phyloP scores from a whole-genome alignment of 176 grass and related monocot genomes.

The Tillandsia leiboldiana region DNA sequence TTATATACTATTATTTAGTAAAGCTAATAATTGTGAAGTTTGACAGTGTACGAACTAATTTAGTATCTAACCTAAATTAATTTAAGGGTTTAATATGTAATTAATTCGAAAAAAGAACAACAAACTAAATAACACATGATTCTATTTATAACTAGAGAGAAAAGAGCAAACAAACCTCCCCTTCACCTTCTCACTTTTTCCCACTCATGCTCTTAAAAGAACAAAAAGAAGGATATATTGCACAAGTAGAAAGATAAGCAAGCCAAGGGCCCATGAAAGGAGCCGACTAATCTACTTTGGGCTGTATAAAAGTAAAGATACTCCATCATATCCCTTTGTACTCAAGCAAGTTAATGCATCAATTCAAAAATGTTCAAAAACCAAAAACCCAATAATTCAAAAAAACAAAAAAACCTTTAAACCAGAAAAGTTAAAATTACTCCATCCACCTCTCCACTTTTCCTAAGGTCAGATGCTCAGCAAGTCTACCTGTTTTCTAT shows the following conservation, averaged over 20 bases:
- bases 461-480: background rate
- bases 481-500: constrained; percentile 2
- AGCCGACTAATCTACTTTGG: background rate
- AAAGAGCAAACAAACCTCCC: too few species aligned
- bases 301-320: constrained; percentile 3
- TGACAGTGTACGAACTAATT: too few species aligned
- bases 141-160: too few species aligned
- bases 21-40: too few species aligned
- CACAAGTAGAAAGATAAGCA: background rate
- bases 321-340: background rate
- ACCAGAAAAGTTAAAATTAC: background rate
- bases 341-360: background rate
- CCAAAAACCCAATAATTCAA: background rate
- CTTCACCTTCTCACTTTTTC: too few species aligned
- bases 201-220: background rate
- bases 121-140: too few species aligned
- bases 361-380: too few species aligned
- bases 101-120: too few species aligned
- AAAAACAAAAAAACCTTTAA: background rate
- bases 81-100: too few species aligned
- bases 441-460: background rate
- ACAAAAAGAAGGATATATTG: background rate
- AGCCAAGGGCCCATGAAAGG: background rate
- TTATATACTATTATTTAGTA: too few species aligned
- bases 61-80: too few species aligned